Evolutionary conservation across 352 stramenopile species (phyloP).

Genomic region (Peronospora belbahrii): DNA sequence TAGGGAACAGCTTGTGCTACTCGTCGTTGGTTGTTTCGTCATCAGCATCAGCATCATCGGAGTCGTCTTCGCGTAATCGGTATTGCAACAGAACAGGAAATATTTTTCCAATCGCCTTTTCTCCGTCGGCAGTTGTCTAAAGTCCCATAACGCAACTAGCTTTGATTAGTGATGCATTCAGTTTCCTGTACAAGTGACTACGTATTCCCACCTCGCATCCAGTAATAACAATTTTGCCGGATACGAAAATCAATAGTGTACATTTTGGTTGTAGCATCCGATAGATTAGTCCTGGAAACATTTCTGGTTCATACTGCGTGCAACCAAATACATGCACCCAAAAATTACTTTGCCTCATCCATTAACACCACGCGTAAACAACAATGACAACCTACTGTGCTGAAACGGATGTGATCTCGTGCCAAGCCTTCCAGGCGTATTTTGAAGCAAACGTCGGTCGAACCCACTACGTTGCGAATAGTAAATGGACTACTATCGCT

Average conservation of each 20-base stretch:
- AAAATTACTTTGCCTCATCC: background rate
- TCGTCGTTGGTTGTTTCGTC: conserved; percentile 7
- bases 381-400: conserved; percentile 35
- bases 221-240: conserved; percentile 96
- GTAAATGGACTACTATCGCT: conserved; percentile 35
- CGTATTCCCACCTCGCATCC: conserved; percentile 73
- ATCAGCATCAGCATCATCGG: conserved; percentile 13
- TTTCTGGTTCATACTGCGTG: conserved; percentile 95
- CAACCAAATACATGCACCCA: background rate
- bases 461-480: conserved; percentile 85
- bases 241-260: conserved; percentile 99
- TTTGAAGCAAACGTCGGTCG: conserved; percentile 87
- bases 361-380: background rate
- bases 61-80: conserved; percentile 26
- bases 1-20: conserved; percentile 16
- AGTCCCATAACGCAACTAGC: background rate
- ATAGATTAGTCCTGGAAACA: conserved; percentile 99
- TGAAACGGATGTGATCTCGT: conserved; percentile 50
- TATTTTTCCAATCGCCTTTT: conserved; percentile 47
- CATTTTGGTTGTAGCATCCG: conserved; percentile 93
- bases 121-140: conserved; percentile 24
- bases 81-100: conserved; percentile 52
- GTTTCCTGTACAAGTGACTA: background rate
- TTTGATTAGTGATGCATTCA: background rate
- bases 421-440: conserved; percentile 67